Evolutionary conservation across 257 asterid species (phyloP).

Genomic region (Salvia splendens): DNA sequence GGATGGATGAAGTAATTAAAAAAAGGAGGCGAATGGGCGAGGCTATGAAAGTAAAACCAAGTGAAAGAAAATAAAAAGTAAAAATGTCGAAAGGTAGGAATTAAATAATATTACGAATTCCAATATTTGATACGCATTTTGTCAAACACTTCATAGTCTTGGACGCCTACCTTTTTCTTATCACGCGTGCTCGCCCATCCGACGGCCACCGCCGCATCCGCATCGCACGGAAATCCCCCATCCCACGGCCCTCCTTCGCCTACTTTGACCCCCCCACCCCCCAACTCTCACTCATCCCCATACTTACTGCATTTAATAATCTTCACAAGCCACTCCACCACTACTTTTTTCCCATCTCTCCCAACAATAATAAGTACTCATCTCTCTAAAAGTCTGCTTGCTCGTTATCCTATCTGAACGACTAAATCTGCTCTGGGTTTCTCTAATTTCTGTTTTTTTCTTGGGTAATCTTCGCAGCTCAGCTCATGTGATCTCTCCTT

Average conservation of each 20-base stretch:
- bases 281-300: conserved; percentile 23
- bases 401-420: conserved; percentile 4
- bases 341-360: conserved; percentile 15
- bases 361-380: not conserved
- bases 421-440: conserved; percentile 9
- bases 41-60: conserved; percentile 31
- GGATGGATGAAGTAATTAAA: too few relatives aligned
- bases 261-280: conserved; percentile 74
- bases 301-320: conserved; percentile 35
- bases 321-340: conserved; percentile 32
- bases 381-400: not conserved
- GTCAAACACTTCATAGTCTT: conserved; percentile 62
- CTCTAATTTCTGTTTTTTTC: not conserved
- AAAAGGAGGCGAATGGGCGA: not conserved
- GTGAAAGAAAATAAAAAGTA: conserved; percentile 6
- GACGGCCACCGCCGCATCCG: conserved; percentile 56
- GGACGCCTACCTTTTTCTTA: conserved; percentile 48
- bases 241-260: conserved; percentile 55
- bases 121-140: conserved; percentile 52
- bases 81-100: conserved; percentile 42
- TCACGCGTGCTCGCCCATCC: conserved; percentile 90
- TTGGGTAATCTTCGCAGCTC: conserved; percentile 18
- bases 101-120: conserved; percentile 40
- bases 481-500: not conserved
- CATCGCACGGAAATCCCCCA: conserved; percentile 58